Evolutionary conservation across 2,329 filamentous ascomycete genomes (phyloP).

Genomic region (Aschersonia sp.): DNA sequence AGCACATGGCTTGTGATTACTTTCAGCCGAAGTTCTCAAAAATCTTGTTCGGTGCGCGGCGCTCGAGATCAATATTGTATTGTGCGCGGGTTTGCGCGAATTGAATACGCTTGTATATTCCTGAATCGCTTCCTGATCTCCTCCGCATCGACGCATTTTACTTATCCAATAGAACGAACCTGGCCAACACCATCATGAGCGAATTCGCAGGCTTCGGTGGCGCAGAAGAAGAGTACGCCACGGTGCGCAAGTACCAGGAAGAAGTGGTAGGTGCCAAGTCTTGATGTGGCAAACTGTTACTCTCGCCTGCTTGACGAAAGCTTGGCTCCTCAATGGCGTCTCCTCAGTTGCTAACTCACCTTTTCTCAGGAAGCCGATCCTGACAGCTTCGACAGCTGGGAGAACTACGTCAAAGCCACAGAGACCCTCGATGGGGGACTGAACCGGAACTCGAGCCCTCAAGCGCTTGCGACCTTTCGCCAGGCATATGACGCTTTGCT

Average conservation of each 20-base stretch:
- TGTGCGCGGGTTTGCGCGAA: too few relatives aligned
- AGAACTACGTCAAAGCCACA: slow-evolving; percentile 72
- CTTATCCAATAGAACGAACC: background rate
- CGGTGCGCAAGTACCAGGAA: slow-evolving; percentile 63
- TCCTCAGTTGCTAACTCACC: slow-evolving; percentile 2
- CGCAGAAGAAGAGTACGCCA: slow-evolving; percentile 66
- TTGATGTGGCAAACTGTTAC: background rate
- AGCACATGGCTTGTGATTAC: too few relatives aligned
- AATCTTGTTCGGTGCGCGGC: background rate
- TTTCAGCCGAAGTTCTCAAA: background rate
- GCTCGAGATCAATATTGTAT: background rate
- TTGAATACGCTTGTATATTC: too few relatives aligned
- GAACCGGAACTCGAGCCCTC: slow-evolving; percentile 90
- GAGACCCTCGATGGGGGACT: slow-evolving; percentile 83
- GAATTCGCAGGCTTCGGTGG: slow-evolving; percentile 58
- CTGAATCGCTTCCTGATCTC: too few relatives aligned
- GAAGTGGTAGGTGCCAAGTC: slow-evolving; percentile 47
- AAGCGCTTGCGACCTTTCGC: slow-evolving; percentile 76
- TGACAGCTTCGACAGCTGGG: slow-evolving; percentile 91
- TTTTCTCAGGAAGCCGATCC: slow-evolving; percentile 45
- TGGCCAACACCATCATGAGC: slow-evolving; percentile 35
- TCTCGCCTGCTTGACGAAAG: background rate
- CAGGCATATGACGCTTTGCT: slow-evolving; percentile 87
- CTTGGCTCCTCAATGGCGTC: slow-evolving; percentile 1
- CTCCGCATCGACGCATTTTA: too few relatives aligned